Conservation (phyloP, 2,329 filamentous ascomycete genomes). For the Proliferodiscus dingleyae region DNA sequence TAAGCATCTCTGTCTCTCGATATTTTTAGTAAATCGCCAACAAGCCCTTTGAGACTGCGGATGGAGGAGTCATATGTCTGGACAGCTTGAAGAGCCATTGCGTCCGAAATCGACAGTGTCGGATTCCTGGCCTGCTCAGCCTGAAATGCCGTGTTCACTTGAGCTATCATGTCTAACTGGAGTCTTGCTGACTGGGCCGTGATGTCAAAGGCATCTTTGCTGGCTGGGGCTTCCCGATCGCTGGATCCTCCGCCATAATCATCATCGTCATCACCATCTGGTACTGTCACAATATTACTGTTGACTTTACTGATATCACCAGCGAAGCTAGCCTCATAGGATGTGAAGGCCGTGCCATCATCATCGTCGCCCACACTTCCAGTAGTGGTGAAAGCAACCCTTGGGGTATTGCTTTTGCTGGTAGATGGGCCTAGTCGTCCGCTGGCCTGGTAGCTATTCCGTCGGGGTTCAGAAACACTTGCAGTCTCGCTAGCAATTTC, state of each 20-base stretch:
- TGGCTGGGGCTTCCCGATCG: conserved; percentile 68
- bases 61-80: conserved; percentile 86
- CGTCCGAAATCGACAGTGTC: conserved; percentile 67
- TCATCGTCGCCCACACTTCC: conserved; percentile 46
- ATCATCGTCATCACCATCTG: conserved; percentile 57
- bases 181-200: conserved; percentile 92
- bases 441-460: conserved; percentile 40
- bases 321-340: conserved; percentile 51
- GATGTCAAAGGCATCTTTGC: conserved; percentile 93
- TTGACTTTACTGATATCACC: conserved; percentile 31
- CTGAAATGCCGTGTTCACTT: conserved; percentile 78
- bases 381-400: conserved; percentile 29
- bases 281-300: conserved; percentile 19
- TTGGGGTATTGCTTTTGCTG: conserved; percentile 18
- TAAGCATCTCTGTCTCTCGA: conserved; percentile 91
- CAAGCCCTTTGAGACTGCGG: conserved; percentile 75
- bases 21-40: conserved; percentile 85
- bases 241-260: conserved; percentile 79
- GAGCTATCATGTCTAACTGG: conserved; percentile 84
- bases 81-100: conserved; percentile 70
- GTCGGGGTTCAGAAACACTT: conserved; percentile 34
- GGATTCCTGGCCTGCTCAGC: conserved; percentile 67
- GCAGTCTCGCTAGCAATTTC: conserved; percentile 22
- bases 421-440: conserved; percentile 22
- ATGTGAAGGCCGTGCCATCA: conserved; percentile 45